A percentile compares a stretch with the other conserved stretches of the same genome.
These are phyloP conservation scores for Hyphopichia burtonii DNA, from an alignment of 1,139 yeast genomes.

Conservation along the genomic window DNA sequence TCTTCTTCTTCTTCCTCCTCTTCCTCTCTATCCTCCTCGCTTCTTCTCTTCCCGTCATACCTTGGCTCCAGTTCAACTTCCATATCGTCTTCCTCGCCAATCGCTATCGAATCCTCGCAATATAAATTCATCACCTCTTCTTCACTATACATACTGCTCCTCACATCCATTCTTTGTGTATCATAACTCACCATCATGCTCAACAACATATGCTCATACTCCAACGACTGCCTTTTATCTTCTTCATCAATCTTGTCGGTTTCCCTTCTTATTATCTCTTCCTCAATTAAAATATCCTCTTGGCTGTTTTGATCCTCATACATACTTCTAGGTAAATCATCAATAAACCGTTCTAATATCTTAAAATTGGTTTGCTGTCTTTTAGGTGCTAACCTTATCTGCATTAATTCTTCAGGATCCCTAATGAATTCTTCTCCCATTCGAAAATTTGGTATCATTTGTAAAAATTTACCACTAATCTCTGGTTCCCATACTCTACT, in stretches of 20 bases:
- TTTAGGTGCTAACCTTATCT: constrained; percentile 1
- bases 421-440: constrained; percentile 2
- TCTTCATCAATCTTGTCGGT: constrained; percentile 10
- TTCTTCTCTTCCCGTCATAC: background rate
- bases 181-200: constrained; percentile 12
- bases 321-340: constrained; percentile 6
- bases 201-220: constrained; percentile 21
- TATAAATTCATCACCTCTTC: constrained; percentile 12
- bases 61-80: background rate
- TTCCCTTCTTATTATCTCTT: constrained; percentile 11
- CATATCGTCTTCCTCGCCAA: background rate
- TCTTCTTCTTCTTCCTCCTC: background rate
- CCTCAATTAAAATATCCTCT: constrained; percentile 8
- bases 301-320: constrained; percentile 6
- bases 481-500: background rate
- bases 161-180: constrained; percentile 5
- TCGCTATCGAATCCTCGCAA: constrained; percentile 6
- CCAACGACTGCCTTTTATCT: constrained; percentile 17
- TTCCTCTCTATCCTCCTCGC: constrained; percentile 1
- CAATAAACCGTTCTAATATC: background rate
- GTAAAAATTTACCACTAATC: background rate
- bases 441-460: background rate
- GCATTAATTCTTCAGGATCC: constrained; percentile 2
- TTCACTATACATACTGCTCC: constrained; percentile 6
- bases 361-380: background rate